Evolutionary conservation across 441 rosid species (phyloP).

Genomic region (Flueggea neowawraea): DNA sequence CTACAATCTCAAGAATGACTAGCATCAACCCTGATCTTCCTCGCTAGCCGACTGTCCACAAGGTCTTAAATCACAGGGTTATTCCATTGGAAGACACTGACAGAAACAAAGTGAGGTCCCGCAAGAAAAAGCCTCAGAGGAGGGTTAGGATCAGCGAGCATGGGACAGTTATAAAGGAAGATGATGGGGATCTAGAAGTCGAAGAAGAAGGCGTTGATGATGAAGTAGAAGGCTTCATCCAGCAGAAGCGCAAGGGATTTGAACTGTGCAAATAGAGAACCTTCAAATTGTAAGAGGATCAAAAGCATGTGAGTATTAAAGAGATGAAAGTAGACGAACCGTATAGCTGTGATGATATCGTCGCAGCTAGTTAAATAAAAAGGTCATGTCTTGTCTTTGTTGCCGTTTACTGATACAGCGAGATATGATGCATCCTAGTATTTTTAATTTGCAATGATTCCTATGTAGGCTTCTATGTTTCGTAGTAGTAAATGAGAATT

Average conservation of each 20-base stretch:
- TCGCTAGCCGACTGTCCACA: constrained; percentile 36
- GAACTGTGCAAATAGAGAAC: constrained; percentile 53
- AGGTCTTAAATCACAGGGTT: constrained; percentile 25
- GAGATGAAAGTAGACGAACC: no score
- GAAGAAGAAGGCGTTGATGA: constrained; percentile 21
- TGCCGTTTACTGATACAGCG: background rate
- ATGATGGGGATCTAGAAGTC: background rate
- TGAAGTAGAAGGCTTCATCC: constrained; percentile 29
- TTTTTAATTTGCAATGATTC: background rate
- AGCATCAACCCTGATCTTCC: constrained; percentile 24
- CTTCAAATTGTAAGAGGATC: constrained; percentile 24
- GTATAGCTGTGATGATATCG: background rate
- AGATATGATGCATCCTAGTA: background rate
- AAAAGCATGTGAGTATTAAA: constrained; percentile 10
- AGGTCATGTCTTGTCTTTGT: constrained; percentile 5
- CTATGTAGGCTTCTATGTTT: no score
- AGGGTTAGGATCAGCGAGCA: constrained; percentile 32
- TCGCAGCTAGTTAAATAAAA: constrained; percentile 23
- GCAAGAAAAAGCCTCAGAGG: constrained; percentile 22
- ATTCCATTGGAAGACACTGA: constrained; percentile 6
- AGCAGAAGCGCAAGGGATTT: constrained; percentile 35
- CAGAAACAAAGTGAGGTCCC: background rate
- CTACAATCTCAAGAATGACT: constrained; percentile 22
- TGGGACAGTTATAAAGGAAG: constrained; percentile 14
- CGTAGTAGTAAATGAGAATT: no score